A percentile compares a stretch with the other conserved stretches of the same genome.
Evolutionary conservation across 768 basidiomycete species (phyloP).

Genomic region (Agrocybe pediades): DNA sequence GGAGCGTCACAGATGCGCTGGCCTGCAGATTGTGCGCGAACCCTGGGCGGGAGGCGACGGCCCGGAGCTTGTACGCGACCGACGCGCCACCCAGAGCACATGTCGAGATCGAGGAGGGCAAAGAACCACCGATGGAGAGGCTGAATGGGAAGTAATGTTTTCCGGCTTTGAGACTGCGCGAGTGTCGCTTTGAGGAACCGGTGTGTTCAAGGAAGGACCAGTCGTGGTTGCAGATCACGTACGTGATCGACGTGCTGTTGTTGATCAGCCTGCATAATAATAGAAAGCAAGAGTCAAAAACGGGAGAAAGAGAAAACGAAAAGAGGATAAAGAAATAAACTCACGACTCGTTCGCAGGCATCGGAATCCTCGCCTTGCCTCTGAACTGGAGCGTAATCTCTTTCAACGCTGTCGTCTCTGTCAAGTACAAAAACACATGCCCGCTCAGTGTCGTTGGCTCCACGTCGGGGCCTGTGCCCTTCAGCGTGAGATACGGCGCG

Average conservation of each 20-base stretch:
- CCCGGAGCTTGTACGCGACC: constrained; percentile 89
- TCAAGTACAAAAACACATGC: constrained; percentile 75
- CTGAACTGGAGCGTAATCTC: constrained; percentile 83
- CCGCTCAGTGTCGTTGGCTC: constrained; percentile 84
- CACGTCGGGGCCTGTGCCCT: constrained; percentile 81
- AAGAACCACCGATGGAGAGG: constrained; percentile 79
- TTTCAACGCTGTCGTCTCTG: constrained; percentile 81
- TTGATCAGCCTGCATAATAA: constrained; percentile 44
- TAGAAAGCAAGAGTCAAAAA: no score
- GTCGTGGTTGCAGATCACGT: constrained; percentile 77
- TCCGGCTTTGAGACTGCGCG: constrained; percentile 94
- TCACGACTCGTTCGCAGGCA: constrained; percentile 58
- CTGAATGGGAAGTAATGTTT: constrained; percentile 92
- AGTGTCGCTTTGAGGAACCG: constrained; percentile 49
- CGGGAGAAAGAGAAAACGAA: no score
- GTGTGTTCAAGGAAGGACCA: constrained; percentile 91
- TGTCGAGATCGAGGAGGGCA: constrained; percentile 78
- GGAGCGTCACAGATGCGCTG: constrained; percentile 59
- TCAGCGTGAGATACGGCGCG: constrained; percentile 66
- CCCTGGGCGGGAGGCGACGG: constrained; percentile 77
- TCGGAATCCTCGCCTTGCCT: constrained; percentile 79
- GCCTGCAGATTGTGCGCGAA: constrained; percentile 56
- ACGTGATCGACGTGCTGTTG: constrained; percentile 50
- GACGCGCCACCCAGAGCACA: constrained; percentile 57
- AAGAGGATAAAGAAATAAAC: constrained; percentile 30